Conservation (phyloP, 352 stramenopile species). For the Pythium aquatile region DNA sequence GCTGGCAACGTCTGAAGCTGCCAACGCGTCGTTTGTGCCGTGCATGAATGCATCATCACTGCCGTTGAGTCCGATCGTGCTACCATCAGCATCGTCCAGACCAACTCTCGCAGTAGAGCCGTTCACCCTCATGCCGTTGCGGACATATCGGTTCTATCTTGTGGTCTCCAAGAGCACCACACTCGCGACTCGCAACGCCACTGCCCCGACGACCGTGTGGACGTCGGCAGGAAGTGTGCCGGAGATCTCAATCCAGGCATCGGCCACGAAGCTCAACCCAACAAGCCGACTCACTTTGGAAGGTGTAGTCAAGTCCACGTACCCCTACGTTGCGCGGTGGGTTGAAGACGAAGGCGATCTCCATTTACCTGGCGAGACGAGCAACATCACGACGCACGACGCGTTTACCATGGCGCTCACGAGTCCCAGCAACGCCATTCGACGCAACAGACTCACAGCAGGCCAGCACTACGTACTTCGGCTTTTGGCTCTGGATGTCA, state of each 20-base stretch:
- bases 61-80: neutral
- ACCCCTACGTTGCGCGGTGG: conserved; percentile 59
- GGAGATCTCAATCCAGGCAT: conserved; percentile 32
- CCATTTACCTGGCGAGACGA: conserved; percentile 26
- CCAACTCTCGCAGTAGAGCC: conserved; percentile 37
- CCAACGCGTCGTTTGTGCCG: neutral
- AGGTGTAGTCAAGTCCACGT: conserved; percentile 47
- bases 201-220: conserved; percentile 40
- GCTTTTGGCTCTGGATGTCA: conserved; percentile 50
- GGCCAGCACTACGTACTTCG: conserved; percentile 72
- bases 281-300: conserved; percentile 39
- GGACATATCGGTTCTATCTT: conserved; percentile 50
- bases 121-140: conserved; percentile 40
- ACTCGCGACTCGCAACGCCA: conserved; percentile 13
- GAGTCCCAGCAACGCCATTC: conserved; percentile 49
- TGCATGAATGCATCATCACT: conserved; percentile 20
- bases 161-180: conserved; percentile 30
- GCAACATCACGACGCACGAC: conserved; percentile 30
- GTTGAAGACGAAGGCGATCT: conserved; percentile 60
- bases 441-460: conserved; percentile 49
- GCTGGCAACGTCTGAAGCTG: neutral
- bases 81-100: conserved; percentile 10
- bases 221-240: conserved; percentile 48
- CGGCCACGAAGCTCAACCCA: conserved; percentile 46
- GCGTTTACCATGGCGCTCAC: conserved; percentile 60